Evolutionary conservation across 1,284 basidiomycete species (phyloP), one percentile per base, ranked within the genome.

Genomic region (Moesziomyces globuligerus): DNA sequence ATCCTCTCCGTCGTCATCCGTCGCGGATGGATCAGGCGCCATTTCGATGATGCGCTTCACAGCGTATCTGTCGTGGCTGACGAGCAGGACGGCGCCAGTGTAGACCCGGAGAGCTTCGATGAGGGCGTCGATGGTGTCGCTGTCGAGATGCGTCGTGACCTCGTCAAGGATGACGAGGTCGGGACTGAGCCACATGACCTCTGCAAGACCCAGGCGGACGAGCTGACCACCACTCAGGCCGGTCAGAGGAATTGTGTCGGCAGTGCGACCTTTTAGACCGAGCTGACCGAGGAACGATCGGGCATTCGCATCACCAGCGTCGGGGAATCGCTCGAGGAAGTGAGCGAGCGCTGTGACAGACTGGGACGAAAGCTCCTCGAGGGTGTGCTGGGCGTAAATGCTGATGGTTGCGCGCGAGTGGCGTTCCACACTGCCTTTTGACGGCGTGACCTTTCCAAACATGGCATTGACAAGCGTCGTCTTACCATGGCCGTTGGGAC

Each of bases 11-110:
- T 77, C 43, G 56, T 75, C 20, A 46, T 61, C 24, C 76, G 49
- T 74, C 44, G 56, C 56, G 0, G 41, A 34, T 15, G 52, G 48
- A 24, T 67, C 53, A 3, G 61, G 64, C 1, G 47, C 58, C 8
- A 49, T 37, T 39, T 74, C 66, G 28, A 76, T 57, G 42, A 76
- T 68, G 10, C 59, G 36, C 53, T 71, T 78, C 17, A 68, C 57
- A 6, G 76, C 82, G 39, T 78, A 85, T 61, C 89, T 85, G 76
- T 91, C 90, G 79, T 91, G 90, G 29, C 88, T 89, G 50, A 91
- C 86, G 10, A 90, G 83, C 10, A 90, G 81, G 26, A 90, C 78
- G 0, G 86, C 88, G 3, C 90, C 89, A 23, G 83, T 82, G 73
- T 86, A 91, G 15, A 79, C 80, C 43, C 84, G 84, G 21, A 90